Evolutionary conservation across 495 filamentous ascomycete species (phyloP).

Genomic region (Collariella sp.): DNA sequence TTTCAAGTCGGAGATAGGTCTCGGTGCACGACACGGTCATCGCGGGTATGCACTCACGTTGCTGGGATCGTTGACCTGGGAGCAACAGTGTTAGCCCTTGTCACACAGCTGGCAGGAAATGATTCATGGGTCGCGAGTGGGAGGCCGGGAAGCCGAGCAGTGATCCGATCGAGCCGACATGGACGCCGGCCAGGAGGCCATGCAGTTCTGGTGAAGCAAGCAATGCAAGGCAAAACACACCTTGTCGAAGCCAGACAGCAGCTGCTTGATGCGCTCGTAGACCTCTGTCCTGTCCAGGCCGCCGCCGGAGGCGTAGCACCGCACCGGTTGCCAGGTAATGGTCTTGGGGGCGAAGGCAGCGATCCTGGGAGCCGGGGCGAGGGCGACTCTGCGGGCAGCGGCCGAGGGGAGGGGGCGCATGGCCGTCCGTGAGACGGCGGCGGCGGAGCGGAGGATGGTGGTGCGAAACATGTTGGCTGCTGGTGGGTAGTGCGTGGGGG

Average conservation of each 20-base stretch:
- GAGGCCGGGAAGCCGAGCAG: too few relatives aligned
- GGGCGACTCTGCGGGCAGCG: conserved; percentile 45
- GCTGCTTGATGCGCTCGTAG: conserved; percentile 83
- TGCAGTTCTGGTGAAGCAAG: not conserved
- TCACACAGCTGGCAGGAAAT: not conserved
- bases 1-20: not conserved
- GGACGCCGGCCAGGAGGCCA: not conserved
- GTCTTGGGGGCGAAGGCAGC: conserved; percentile 34
- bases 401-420: conserved; percentile 51
- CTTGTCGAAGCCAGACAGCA: conserved; percentile 95
- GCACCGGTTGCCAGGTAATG: conserved; percentile 50
- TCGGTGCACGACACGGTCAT: not conserved
- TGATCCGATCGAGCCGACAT: too few relatives aligned
- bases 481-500: not conserved
- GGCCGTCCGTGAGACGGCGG: conserved; percentile 43
- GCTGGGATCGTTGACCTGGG: conserved; percentile 63
- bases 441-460: conserved; percentile 60
- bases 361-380: conserved; percentile 36
- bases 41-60: conserved; percentile 49
- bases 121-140: too few relatives aligned
- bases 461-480: conserved; percentile 69
- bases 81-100: not conserved
- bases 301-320: conserved; percentile 78
- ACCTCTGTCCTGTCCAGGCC: conserved; percentile 74
- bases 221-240: conserved; percentile 42